Evolutionary conservation across 345 rosid genomes (phyloP).

Genomic region (Eucalyptus marginata): DNA sequence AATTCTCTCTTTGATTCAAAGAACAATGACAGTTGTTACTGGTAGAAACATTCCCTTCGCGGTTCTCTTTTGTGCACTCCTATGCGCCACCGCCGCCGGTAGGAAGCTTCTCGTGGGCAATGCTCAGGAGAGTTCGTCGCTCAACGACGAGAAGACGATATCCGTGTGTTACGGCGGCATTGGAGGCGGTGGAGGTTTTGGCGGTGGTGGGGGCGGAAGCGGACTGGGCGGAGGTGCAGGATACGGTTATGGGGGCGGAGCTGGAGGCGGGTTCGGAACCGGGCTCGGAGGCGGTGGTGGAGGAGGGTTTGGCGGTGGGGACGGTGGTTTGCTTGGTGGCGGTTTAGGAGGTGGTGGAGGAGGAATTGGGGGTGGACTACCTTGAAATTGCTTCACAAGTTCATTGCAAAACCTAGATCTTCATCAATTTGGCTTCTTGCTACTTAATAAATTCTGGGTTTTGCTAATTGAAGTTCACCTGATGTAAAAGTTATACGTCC

Average conservation of each 20-base stretch:
- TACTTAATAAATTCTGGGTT: neutral
- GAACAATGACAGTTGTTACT: neutral
- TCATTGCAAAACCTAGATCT: too few species aligned
- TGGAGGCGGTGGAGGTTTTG: neutral
- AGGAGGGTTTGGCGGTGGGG: neutral
- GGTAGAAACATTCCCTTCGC: neutral
- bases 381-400: neutral
- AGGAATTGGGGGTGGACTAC: neutral
- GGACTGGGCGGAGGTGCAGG: neutral
- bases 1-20: neutral
- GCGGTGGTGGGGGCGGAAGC: neutral
- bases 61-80: conserved; percentile 3
- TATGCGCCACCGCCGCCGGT: conserved; percentile 13
- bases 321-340: neutral
- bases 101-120: conserved; percentile 20
- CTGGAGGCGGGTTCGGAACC: neutral
- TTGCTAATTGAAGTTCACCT: neutral
- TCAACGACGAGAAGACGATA: neutral
- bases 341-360: conserved; percentile 1
- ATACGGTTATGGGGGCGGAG: neutral
- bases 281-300: neutral
- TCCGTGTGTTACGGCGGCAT: neutral
- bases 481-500: neutral
- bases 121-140: neutral
- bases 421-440: neutral